Conservation (phyloP, 805 yeast species). For the Zygotorulaspora chibaensis region DNA sequence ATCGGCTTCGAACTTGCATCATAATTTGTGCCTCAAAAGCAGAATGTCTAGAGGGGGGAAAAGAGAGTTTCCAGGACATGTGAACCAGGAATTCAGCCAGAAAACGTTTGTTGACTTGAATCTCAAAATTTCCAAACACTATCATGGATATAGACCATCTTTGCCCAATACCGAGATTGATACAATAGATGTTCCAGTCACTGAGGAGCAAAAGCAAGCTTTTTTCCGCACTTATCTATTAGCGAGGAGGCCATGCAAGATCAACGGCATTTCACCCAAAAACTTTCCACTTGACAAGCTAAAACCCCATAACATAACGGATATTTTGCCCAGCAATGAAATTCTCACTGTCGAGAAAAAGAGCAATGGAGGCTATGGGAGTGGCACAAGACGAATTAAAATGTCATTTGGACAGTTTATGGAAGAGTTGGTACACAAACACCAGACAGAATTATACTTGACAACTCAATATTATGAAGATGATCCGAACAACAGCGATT, state of each 20-base stretch:
- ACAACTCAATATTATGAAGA: slow-evolving; percentile 66
- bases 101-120: slow-evolving; percentile 6
- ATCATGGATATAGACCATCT: slow-evolving; percentile 20
- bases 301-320: slow-evolving; percentile 35
- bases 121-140: slow-evolving; percentile 10
- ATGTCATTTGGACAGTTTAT: slow-evolving; percentile 51
- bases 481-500: slow-evolving; percentile 26
- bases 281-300: slow-evolving; percentile 37
- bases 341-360: slow-evolving; percentile 56
- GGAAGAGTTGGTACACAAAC: slow-evolving; percentile 35
- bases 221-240: slow-evolving; percentile 42
- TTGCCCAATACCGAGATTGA: slow-evolving; percentile 12
- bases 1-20: background rate
- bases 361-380: slow-evolving; percentile 60
- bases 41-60: background rate
- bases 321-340: slow-evolving; percentile 36
- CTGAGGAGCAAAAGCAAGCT: slow-evolving; percentile 16
- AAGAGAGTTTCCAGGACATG: background rate
- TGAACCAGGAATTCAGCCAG: background rate
- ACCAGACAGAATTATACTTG: slow-evolving; percentile 49
- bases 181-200: slow-evolving; percentile 19
- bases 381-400: slow-evolving; percentile 50
- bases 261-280: slow-evolving; percentile 36
- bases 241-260: slow-evolving; percentile 48
- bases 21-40: too few relatives aligned